Conservation (phyloP, 2,329 filamentous ascomycete species). For the Ascochyta viciae-villosae region DNA sequence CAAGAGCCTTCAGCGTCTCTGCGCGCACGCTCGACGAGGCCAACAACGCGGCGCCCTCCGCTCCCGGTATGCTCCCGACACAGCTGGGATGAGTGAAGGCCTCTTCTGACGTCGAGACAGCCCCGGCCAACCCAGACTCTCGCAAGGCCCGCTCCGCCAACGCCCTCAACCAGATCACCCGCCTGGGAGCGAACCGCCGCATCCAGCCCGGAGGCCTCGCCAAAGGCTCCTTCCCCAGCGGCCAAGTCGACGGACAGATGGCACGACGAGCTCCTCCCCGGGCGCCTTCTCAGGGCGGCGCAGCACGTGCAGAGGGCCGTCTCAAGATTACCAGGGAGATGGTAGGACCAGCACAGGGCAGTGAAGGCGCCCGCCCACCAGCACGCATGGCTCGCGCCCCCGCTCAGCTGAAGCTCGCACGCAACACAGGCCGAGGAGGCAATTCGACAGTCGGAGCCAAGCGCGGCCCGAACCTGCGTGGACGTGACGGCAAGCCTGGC, state of each 20-base stretch:
- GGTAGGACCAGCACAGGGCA: background rate
- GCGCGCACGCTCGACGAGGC: conserved; percentile 35
- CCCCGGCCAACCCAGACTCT: conserved; percentile 22
- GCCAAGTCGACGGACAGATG: conserved; percentile 19
- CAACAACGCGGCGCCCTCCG: conserved; percentile 24
- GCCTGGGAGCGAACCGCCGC: conserved; percentile 32
- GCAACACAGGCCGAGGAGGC: conserved; percentile 1
- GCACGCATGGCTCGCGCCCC: conserved; percentile 44
- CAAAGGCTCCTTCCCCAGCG: conserved; percentile 31
- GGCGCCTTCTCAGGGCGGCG: background rate
- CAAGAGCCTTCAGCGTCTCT: conserved; percentile 37
- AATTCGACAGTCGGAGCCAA: conserved; percentile 16
- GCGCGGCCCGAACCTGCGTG: conserved; percentile 38
- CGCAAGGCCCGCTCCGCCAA: conserved; percentile 35
- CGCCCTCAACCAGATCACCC: conserved; percentile 36
- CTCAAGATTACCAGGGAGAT: conserved; percentile 28
- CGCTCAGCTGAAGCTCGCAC: conserved; percentile 30
- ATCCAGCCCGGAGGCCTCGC: conserved; percentile 26
- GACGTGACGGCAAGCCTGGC: conserved; percentile 23
- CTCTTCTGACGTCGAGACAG: conserved; percentile 20
- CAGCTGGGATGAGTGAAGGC: background rate
- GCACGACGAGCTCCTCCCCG: conserved; percentile 1
- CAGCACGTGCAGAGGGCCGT: conserved; percentile 27
- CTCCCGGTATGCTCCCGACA: conserved; percentile 28
- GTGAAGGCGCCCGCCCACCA: conserved; percentile 20